Percentiles rank a stretch among this genome's conserved stretches.
Conservation (phyloP, 108 stramenopile genomes). For the Nannochloropsis oceanica region DNA sequence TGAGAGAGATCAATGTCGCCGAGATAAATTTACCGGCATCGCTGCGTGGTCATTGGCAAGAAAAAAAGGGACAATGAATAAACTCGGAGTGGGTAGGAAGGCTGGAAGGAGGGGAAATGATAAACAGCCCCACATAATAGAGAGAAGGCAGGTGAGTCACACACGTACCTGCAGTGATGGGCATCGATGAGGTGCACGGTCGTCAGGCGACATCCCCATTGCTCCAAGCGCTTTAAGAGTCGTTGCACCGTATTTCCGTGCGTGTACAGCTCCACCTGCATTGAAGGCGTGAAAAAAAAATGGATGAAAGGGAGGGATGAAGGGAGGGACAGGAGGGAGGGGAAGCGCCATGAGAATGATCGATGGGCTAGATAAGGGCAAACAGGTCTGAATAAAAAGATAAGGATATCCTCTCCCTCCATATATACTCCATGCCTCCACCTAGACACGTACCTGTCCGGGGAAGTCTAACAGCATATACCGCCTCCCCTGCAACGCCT, state of each 20-base stretch:
- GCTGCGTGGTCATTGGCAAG: not conserved
- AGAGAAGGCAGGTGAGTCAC: not conserved
- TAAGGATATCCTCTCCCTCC: not conserved
- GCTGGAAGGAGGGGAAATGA: not conserved
- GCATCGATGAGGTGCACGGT: slow-evolving; percentile 91
- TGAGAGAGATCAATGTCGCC: slow-evolving; percentile 69
- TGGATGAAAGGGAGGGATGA: not conserved
- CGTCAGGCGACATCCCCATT: slow-evolving; percentile 62
- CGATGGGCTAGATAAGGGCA: too few relatives aligned
- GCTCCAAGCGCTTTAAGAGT: slow-evolving; percentile 49
- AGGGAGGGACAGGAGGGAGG: not conserved
- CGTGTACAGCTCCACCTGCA: slow-evolving; percentile 74
- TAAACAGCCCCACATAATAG: not conserved
- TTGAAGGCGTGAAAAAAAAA: not conserved
- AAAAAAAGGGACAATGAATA: not conserved
- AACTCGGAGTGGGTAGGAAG: not conserved
- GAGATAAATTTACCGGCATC: slow-evolving; percentile 60
- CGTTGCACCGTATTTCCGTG: slow-evolving; percentile 56
- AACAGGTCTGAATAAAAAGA: too few relatives aligned
- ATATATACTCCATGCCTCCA: not conserved
- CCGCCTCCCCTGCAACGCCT: not conserved
- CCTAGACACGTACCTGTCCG: slow-evolving; percentile 55
- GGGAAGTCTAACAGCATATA: slow-evolving; percentile 91
- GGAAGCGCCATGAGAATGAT: too few relatives aligned
- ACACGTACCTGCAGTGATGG: slow-evolving; percentile 57